phyloP scores from a whole-genome alignment of 441 rosid species.

The Croton setiger region DNA sequence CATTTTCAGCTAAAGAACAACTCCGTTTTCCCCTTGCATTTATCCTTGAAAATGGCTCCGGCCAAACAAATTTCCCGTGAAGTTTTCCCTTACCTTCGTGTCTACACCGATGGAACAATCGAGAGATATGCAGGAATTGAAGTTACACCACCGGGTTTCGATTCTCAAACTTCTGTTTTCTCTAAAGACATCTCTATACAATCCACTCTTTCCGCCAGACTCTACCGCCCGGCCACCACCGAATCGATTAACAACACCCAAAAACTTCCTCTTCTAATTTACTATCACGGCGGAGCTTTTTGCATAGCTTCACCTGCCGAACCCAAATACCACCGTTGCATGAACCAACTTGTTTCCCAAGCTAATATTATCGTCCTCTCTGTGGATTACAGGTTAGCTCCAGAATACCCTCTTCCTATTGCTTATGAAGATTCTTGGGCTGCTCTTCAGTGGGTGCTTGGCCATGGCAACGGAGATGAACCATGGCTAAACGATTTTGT shows the following conservation, averaged over 20 bases:
- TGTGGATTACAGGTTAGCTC: conserved; percentile 61
- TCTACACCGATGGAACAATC: conserved; percentile 48
- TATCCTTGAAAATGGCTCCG: conserved; percentile 28
- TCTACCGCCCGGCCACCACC: conserved; percentile 43
- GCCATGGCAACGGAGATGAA: conserved; percentile 23
- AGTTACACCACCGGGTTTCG: conserved; percentile 48
- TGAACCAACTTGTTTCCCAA: conserved; percentile 50
- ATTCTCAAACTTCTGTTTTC: conserved; percentile 46
- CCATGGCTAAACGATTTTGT: conserved; percentile 53
- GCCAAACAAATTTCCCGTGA: conserved; percentile 40
- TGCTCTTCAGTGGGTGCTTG: conserved; percentile 43
- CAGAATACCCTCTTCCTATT: conserved; percentile 64
- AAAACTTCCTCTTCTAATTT: conserved; percentile 63
- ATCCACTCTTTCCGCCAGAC: conserved; percentile 46
- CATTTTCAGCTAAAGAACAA: not conserved
- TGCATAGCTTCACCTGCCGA: conserved; percentile 46
- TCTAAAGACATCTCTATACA: conserved; percentile 60
- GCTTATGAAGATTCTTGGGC: conserved; percentile 70
- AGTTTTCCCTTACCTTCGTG: conserved; percentile 57
- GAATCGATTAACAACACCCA: conserved; percentile 7
- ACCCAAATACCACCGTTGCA: conserved; percentile 54
- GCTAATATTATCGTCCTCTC: conserved; percentile 58
- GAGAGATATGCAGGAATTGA: conserved; percentile 58
- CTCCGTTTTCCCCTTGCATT: not conserved
- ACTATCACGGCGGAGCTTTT: conserved; percentile 84